Base-by-base conservation (phyloP, 2,329 filamentous ascomycete genomes). In the Nemania sp. region DNA sequence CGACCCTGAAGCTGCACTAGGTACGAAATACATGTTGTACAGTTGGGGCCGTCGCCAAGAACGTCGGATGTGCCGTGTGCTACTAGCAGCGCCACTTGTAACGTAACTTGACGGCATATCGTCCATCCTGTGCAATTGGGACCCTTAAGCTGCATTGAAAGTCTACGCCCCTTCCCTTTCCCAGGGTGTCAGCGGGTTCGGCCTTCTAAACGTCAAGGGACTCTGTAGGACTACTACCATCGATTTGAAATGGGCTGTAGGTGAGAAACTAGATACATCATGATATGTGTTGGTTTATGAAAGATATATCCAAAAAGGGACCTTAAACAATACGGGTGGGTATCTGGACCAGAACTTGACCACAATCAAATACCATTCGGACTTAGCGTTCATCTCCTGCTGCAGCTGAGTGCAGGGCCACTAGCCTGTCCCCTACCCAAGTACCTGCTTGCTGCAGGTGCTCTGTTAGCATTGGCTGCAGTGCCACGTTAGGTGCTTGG, bases 291-390 rank as follows among this genome's bases (percentile, higher is more conserved):
- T 28, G 26, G 11, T 11, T 17, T 24, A 41, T 31, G 53, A 56
- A 56, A 56, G 20, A 56, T 56, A 52, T 56, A 30, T 48, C 53
- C 53, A 48, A 28, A 56, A 39, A 44, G 39, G 53, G 53, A 51
- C 33, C 30, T 37, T 36, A 26, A 6, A 37, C 1, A 9, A 22
- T 37, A 6, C 15, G 14, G 3, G n/a, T 37, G 14, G 17, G 17
- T 37, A 22, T 19, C 22, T 8, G 34, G 17, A 15, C 7, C 12
- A 17, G 34, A n/a, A n/a, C n/a, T n/a, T n/a, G n/a, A n/a, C n/a
- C 17, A 12, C 20, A 39, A 5, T 12, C 9, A 39, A 26, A 26
- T 14, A 11, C 26, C 24, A 46, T 26, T 15, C 20, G 22, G 33
- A 24, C 12, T 22, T 46, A 52, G 42, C 28, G 42, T 9, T 22